Conservation (phyloP, 2,329 filamentous ascomycete genomes). For the Pseudocercospora fuligena region DNA sequence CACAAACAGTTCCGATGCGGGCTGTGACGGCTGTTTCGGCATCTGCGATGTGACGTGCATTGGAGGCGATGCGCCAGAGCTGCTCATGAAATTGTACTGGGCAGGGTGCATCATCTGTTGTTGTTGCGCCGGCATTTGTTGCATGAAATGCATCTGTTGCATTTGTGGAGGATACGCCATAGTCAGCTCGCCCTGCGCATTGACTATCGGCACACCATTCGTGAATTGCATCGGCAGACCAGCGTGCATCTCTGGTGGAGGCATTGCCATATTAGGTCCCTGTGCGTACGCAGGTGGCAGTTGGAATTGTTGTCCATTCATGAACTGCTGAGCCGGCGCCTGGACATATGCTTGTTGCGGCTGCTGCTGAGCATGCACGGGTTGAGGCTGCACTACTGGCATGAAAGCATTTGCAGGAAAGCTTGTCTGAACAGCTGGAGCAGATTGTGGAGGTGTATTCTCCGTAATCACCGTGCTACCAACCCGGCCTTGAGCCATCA, state of each 20-base stretch:
- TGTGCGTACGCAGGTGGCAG: conserved; percentile 19
- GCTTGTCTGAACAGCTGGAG: conserved; percentile 54
- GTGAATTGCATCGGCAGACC: conserved; percentile 31
- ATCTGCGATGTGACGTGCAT: conserved; percentile 36
- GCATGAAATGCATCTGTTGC: conserved; percentile 30
- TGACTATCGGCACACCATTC: conserved; percentile 36
- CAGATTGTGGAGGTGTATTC: conserved; percentile 57
- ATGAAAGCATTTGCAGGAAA: conserved; percentile 48
- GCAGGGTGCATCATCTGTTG: conserved; percentile 20
- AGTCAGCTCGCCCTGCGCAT: conserved; percentile 32
- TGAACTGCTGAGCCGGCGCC: conserved; percentile 30
- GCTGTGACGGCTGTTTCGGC: conserved; percentile 36
- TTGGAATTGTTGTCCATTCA: conserved; percentile 34
- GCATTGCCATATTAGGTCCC: conserved; percentile 1
- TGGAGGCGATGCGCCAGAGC: conserved; percentile 22
- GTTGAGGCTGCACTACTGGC: conserved; percentile 27
- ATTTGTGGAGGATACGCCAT: conserved; percentile 33
- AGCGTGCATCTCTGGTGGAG: conserved; percentile 16
- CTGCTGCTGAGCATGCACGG: conserved; percentile 25
- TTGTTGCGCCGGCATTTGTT: conserved; percentile 26
- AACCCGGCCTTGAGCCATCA: conserved; percentile 31
- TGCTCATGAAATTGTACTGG: conserved; percentile 31
- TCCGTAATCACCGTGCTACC: conserved; percentile 44
- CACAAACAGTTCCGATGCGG: conserved; percentile 46
- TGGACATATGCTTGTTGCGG: conserved; percentile 24